Conservation (phyloP, 495 filamentous ascomycete species). For the Acidomyces sp. region DNA sequence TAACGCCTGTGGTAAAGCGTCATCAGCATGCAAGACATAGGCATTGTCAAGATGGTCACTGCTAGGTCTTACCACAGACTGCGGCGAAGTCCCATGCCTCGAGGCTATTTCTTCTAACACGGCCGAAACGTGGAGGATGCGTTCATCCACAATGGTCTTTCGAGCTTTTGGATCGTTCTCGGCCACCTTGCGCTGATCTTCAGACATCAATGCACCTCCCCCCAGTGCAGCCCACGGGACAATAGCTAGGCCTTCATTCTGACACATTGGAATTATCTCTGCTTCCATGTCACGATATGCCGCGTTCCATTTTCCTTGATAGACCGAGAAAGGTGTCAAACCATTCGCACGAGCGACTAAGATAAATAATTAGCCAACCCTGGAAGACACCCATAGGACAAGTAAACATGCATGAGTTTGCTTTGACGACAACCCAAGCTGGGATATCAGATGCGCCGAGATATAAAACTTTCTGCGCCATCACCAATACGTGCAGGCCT, state of each 20-base stretch:
- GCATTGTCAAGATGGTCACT: background rate
- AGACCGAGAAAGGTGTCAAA: slow-evolving; percentile 15
- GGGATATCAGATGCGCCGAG: slow-evolving; percentile 28
- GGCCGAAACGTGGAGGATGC: background rate
- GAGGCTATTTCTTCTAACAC: slow-evolving; percentile 2
- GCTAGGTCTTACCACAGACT: slow-evolving; percentile 4
- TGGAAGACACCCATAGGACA: too few relatives aligned
- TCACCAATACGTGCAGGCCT: slow-evolving; percentile 22
- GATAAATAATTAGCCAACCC: too few relatives aligned
- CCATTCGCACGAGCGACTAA: slow-evolving; percentile 16
- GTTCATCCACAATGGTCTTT: background rate
- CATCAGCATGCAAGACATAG: too few relatives aligned
- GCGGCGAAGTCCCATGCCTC: background rate
- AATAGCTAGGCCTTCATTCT: slow-evolving; percentile 26
- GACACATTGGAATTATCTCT: slow-evolving; percentile 30
- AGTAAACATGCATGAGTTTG: too few relatives aligned
- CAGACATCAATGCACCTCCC: background rate
- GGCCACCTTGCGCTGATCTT: slow-evolving; percentile 1
- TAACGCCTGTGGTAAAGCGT: slow-evolving; percentile 5
- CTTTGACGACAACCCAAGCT: slow-evolving; percentile 26
- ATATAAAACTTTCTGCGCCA: slow-evolving; percentile 25
- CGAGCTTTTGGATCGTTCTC: slow-evolving; percentile 1
- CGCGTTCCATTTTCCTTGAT: slow-evolving; percentile 17
- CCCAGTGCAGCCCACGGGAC: slow-evolving; percentile 11
- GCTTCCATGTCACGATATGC: slow-evolving; percentile 18